These are phyloP conservation scores for Kokia cookei DNA, from an alignment of 441 rosid species.

Conservation along the genomic window DNA sequence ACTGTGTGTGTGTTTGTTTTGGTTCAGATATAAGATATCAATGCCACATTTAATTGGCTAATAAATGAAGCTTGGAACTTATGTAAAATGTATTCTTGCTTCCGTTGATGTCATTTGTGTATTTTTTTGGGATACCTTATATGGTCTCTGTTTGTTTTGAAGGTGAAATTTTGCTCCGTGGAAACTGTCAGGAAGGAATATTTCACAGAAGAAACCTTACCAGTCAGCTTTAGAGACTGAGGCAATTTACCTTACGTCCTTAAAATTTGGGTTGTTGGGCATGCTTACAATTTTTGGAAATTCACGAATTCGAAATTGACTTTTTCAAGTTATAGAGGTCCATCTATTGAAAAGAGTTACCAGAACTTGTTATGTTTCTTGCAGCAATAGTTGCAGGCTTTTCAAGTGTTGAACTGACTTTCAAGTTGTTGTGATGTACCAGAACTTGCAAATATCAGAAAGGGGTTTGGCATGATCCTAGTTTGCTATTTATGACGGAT, in stretches of 20 bases:
- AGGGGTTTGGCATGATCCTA: not conserved
- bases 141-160: slow-evolving; percentile 11
- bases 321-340: not conserved
- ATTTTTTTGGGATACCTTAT: not conserved
- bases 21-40: not conserved
- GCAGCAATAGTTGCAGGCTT: not conserved
- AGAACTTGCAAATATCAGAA: not conserved
- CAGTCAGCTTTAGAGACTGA: slow-evolving; percentile 47
- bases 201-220: slow-evolving; percentile 76
- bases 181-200: slow-evolving; percentile 67
- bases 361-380: not conserved
- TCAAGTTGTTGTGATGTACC: not conserved
- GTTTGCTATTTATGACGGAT: not conserved
- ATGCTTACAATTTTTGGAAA: not conserved
- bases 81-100: not conserved
- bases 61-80: not conserved
- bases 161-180: slow-evolving; percentile 79
- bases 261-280: not conserved
- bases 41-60: not conserved
- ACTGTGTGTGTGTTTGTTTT: not conserved
- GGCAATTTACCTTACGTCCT: not conserved
- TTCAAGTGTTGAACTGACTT: not conserved
- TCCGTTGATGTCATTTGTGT: not conserved
- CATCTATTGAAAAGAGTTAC: not conserved
- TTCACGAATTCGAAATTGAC: not conserved